Conservation (phyloP, 495 filamentous ascomycete genomes). For the Acidiella bohemica region DNA sequence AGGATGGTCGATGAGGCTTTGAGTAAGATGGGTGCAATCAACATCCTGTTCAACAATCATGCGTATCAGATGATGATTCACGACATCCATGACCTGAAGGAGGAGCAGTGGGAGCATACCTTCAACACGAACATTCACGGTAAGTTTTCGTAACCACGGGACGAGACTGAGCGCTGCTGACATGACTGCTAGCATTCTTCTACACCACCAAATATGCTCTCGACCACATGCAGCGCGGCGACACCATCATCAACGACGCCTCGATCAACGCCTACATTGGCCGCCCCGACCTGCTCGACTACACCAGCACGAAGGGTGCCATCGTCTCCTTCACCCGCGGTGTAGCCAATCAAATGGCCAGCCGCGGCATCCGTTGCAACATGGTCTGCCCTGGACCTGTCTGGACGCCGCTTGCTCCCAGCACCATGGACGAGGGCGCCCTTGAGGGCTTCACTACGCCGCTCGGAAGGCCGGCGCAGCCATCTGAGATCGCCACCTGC, state of each 20-base stretch:
- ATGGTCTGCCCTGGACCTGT: constrained; percentile 69
- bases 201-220: constrained; percentile 61
- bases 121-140: constrained; percentile 32
- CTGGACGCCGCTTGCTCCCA: constrained; percentile 72
- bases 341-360: constrained; percentile 59
- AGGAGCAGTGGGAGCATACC: constrained; percentile 63
- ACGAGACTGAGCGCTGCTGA: too few relatives aligned
- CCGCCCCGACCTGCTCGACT: constrained; percentile 70
- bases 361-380: constrained; percentile 68
- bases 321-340: constrained; percentile 71
- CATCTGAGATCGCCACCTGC: constrained; percentile 66
- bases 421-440: constrained; percentile 58
- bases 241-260: constrained; percentile 73
- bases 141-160: too few relatives aligned
- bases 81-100: constrained; percentile 58
- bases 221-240: constrained; percentile 61
- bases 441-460: constrained; percentile 64
- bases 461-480: constrained; percentile 68
- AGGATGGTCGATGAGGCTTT: constrained; percentile 53
- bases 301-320: constrained; percentile 72
- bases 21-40: constrained; percentile 49
- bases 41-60: constrained; percentile 67
- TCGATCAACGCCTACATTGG: constrained; percentile 74
- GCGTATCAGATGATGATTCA: constrained; percentile 64
- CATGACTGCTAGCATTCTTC: constrained; percentile 28